Evolutionary conservation across 495 filamentous ascomycete genomes (phyloP), one percentile per base, ranked within the genome.

Genomic region (Aspergillus bertholletiae): DNA sequence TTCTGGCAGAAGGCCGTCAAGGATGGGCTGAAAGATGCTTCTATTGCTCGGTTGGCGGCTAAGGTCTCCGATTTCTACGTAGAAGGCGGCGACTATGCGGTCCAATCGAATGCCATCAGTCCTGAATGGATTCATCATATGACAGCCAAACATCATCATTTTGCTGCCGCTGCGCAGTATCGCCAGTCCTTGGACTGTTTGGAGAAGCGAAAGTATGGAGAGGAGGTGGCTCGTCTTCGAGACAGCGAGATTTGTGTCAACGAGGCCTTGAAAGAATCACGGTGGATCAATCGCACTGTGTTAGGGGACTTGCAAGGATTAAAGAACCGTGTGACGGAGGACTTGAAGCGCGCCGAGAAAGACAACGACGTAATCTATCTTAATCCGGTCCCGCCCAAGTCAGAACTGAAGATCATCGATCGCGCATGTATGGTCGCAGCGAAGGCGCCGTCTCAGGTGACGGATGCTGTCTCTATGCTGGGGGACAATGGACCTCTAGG

Each of bases 61-160:
- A 87, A 93, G 55, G 92, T 97, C 2, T 96, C 89, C 0, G 94
- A 98, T 65, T 84, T 94, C 30, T 98, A 97, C 68, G 88, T 84
- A 24, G 76, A 87, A 43, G 90, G 92, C 13, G 86, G 88, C 1
- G 94, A 96, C 52, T 86, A 85, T 49, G 91, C 90, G 5, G 86
- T 93, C 54, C 92, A 90, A 57, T 95, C 89, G 32, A 87, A 93
- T 55, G 85, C 87, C 24, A 88, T 98, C 55, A 94, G 89, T 60
- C 90, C 86, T 43, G 89, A 96, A 53, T 97, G 94, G 94, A 96
- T 98, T 45, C 95, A 98, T 69, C 94, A 97, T 61, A 94, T 94
- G 84, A 89, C 88, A 5, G 94, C 94, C 2, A 98, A 98, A 68
- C 92, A 97, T 60, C 90, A 97, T 65, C 94, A 98, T 67, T 97